phyloP scores from a whole-genome alignment of 2,329 filamentous ascomycete species.

The Fusarium tricinctum region DNA sequence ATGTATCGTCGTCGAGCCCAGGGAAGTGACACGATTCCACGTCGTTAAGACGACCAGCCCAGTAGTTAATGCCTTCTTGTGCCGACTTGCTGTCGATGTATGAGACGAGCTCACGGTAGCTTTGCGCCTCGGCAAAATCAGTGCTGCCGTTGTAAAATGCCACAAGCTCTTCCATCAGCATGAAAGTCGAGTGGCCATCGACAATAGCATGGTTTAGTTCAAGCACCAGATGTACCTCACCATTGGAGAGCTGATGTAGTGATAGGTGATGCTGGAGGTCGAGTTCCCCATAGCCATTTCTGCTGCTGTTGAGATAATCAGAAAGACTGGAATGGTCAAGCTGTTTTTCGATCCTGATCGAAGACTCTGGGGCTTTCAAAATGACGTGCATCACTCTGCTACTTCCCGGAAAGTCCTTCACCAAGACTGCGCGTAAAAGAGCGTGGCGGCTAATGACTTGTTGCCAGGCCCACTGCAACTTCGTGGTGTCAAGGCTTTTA shows the following conservation, averaged over 20 bases:
- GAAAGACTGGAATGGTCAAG: background rate
- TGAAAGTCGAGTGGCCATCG: conserved; percentile 50
- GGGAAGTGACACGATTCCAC: conserved; percentile 35
- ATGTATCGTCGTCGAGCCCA: background rate
- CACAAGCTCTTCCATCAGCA: conserved; percentile 51
- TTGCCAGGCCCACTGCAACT: conserved; percentile 14
- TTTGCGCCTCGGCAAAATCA: background rate
- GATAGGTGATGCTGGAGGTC: conserved; percentile 27
- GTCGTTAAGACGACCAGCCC: background rate
- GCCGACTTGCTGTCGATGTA: conserved; percentile 5
- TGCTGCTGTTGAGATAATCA: background rate
- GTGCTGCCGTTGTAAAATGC: conserved; percentile 43
- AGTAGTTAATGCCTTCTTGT: conserved; percentile 4
- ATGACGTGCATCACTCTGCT: conserved; percentile 26
- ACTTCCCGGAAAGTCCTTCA: conserved; percentile 19
- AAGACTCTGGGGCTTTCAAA: conserved; percentile 3
- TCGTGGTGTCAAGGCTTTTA: conserved; percentile 15
- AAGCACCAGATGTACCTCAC: conserved; percentile 37
- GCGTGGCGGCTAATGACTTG: conserved; percentile 11
- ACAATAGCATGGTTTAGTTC: conserved; percentile 54
- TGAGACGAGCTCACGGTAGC: conserved; percentile 15
- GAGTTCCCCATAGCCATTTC: background rate
- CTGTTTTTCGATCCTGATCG: background rate
- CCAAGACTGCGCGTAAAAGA: conserved; percentile 25
- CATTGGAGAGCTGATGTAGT: conserved; percentile 21